Base-by-base conservation (phyloP, 2,329 filamentous ascomycete genomes). In the Colletotrichum magnum region DNA sequence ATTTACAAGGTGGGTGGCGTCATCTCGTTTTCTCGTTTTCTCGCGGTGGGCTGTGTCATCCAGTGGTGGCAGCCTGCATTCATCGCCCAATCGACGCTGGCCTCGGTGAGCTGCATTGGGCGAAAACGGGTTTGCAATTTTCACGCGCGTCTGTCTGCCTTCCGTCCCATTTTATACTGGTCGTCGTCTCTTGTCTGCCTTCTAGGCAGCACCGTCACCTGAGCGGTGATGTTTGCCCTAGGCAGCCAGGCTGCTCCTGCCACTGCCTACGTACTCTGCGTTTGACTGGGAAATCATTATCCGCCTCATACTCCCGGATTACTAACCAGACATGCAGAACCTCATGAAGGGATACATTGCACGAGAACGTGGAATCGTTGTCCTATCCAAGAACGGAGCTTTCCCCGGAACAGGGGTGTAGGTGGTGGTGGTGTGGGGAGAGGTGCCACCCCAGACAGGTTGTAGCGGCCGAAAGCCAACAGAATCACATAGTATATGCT, bases 271-370 rank as follows among this genome's bases (percentile, higher is more conserved):
- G 6, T 32, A 10, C 15, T 50, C 21, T 12, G 21, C 26, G 6
- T 51, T 6, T 36, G 21, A 58, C 62, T 56, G 45, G 45, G 45
- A 41, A 15, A 39, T 9, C 4, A 16, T 18, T 39, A n/a, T 50
- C 16, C 24, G n/a, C 26, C 45, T 64, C 52, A 15, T 64, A 50
- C 47, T 68, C 5, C 54, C 79, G 75, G 79, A 69, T 80, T 75
- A 79, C 79, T 81, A 71, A 81, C 66, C 32, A 24, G n/a, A 39
- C 71, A 68, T 63, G 28, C 70, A 97, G 94, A 93, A 93, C 68
- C 86, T 96, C 26, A 97, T 99, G 93, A 99, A 98, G 82, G 96
- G 97, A 48, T 99, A 99, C 81, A 99, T 99, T 74, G 92, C 95
- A 39, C 92, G 95, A 63, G 95, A 97, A 74, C 90, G 93, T 74